Percentiles rank a stretch among this genome's conserved stretches.
Conservation (phyloP, 129 eudicot species). For the Gnaphalium uliginosum region DNA sequence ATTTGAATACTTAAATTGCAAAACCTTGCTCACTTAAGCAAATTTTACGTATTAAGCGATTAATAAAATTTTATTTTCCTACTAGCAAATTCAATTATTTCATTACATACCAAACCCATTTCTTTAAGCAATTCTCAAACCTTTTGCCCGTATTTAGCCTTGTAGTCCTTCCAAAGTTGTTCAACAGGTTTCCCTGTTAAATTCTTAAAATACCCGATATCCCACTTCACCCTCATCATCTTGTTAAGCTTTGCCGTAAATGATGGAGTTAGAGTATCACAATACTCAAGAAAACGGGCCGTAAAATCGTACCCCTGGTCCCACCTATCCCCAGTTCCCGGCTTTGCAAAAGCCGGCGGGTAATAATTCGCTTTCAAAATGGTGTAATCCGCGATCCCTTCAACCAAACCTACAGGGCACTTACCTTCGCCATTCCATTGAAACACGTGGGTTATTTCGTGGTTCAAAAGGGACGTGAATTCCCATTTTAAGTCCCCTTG, state of each 20-base stretch:
- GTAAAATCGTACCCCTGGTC: conserved; percentile 22
- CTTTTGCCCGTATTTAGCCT: conserved; percentile 2
- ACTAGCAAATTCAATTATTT: no score
- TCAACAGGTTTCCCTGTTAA: conserved; percentile 24
- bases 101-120: no score
- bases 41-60: no score
- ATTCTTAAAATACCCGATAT: not conserved
- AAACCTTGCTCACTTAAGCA: no score
- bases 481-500: conserved; percentile 13
- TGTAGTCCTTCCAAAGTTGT: conserved; percentile 21
- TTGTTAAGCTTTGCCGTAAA: conserved; percentile 27
- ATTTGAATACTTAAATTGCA: no score
- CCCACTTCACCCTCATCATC: conserved; percentile 17
- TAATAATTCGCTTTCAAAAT: not conserved
- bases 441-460: conserved; percentile 35
- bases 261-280: conserved; percentile 7
- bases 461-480: conserved; percentile 28
- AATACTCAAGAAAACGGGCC: conserved; percentile 34
- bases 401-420: conserved; percentile 5
- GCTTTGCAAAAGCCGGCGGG: not conserved
- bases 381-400: conserved; percentile 35
- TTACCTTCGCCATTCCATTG: conserved; percentile 40
- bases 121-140: no score
- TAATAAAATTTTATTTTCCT: no score
- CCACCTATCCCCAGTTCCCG: conserved; percentile 16